Percentiles rank a stretch among this genome's conserved stretches.
phyloP scores from a whole-genome alignment of 2,329 filamentous ascomycete genomes.

The Orbilia javanica region DNA sequence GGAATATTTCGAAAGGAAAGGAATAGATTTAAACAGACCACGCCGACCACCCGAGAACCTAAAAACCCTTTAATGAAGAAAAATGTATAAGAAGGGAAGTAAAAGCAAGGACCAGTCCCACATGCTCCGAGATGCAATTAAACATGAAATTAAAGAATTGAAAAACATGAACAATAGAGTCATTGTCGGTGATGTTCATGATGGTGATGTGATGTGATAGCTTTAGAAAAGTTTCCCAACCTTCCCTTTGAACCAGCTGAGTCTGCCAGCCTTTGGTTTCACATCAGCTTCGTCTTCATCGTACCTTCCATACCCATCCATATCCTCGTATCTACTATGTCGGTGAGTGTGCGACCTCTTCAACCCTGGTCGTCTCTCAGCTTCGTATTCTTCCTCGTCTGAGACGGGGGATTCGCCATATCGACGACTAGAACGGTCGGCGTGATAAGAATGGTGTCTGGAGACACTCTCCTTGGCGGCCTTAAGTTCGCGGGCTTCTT shows the following conservation, averaged over 20 bases:
- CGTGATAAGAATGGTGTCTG: conserved; percentile 37
- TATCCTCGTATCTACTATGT: conserved; percentile 41
- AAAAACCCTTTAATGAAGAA: conserved; percentile 21
- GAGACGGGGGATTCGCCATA: conserved; percentile 47
- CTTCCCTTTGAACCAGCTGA: conserved; percentile 56
- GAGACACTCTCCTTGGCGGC: conserved; percentile 38
- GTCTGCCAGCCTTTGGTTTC: conserved; percentile 43
- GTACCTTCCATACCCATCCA: conserved; percentile 39
- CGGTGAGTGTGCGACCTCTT: conserved; percentile 45
- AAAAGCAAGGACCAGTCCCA: conserved; percentile 3
- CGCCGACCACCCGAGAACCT: conserved; percentile 31
- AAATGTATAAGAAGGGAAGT: conserved; percentile 10
- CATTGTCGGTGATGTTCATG: neutral
- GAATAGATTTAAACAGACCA: conserved; percentile 12
- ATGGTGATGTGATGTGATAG: neutral
- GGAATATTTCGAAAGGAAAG: neutral
- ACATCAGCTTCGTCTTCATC: conserved; percentile 41
- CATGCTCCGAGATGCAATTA: conserved; percentile 31
- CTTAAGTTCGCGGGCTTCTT: conserved; percentile 49
- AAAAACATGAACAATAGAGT: neutral
- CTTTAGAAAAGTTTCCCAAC: conserved; percentile 53
- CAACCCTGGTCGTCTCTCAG: conserved; percentile 32
- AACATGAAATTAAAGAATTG: conserved; percentile 7
- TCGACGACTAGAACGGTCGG: conserved; percentile 35
- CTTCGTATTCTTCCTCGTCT: conserved; percentile 49